Base-by-base conservation (phyloP, 345 rosid species). In the Hibiscus mutabilis region DNA sequence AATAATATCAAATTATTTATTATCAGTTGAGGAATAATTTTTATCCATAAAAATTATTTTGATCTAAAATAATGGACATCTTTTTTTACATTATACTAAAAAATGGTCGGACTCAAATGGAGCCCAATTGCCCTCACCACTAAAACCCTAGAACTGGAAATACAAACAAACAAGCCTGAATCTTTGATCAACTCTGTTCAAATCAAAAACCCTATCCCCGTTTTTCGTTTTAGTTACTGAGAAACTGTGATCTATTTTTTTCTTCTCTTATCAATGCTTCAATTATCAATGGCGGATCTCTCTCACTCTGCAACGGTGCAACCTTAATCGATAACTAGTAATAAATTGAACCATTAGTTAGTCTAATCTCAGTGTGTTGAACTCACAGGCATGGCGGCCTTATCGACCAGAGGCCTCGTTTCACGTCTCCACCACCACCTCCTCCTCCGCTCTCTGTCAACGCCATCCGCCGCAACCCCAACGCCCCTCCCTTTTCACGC, bases 321-420 rank as follows among this genome's bases (percentile, higher is more conserved):
- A n/a, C n/a, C n/a, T n/a, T n/a, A n/a, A n/a, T n/a, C n/a, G n/a
- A n/a, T n/a, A n/a, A n/a, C n/a, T n/a, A n/a, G n/a, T n/a, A n/a
- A n/a, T n/a, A n/a, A n/a, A n/a, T n/a, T n/a, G n/a, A 1, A 46
- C 6, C 35, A 44, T 22, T 64, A 19, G 51, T 40, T 46, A 15
- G 24, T 47, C 37, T 66, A 4, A 6, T n/a, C 40, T 46, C 27
- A 18, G 57, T 3, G 31, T 47, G 22, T 27, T 73, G n/a, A 44
- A 3, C 29, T 55, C 29, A 22, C 15, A 74, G 75, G 16, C 77
- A 89, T 88, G 91, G 78, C 88, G 77, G 84, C 86, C 82, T 60
- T 85, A 75, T 79, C 88, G 74, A 78, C 88, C 73, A 84, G 92
- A 86, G 93, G 91, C 82, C 76, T 92, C 80, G 35, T 87, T 81